phyloP scores from a whole-genome alignment of 2,329 filamentous ascomycete genomes.

The Orbilia oligospora region DNA sequence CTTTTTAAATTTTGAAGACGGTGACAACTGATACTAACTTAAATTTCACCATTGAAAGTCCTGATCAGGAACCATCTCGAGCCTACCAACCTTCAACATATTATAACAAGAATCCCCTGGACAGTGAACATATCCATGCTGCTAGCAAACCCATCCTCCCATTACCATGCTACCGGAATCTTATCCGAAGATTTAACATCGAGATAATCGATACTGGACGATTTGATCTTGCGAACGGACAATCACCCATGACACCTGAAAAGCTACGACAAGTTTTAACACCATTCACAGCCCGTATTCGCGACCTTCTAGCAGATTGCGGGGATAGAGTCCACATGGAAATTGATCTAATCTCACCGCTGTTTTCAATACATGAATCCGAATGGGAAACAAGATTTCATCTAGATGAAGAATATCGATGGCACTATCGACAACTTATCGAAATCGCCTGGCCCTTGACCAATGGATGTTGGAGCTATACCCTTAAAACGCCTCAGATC shows the following conservation, averaged over 20 bases:
- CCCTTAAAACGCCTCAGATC: conserved; percentile 11
- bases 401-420: conserved; percentile 23
- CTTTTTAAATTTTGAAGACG: background rate
- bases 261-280: conserved; percentile 38
- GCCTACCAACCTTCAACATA: conserved; percentile 37
- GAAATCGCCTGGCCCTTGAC: conserved; percentile 48
- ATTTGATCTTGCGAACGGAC: conserved; percentile 20
- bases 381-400: conserved; percentile 29
- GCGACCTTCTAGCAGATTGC: conserved; percentile 20
- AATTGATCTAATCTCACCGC: conserved; percentile 37
- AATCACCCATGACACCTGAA: conserved; percentile 19
- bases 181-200: conserved; percentile 42
- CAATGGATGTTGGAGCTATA: conserved; percentile 21
- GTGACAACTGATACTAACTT: background rate
- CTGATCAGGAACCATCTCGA: conserved; percentile 32
- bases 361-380: conserved; percentile 21
- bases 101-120: conserved; percentile 33
- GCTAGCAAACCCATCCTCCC: conserved; percentile 44
- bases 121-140: conserved; percentile 26
- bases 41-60: background rate
- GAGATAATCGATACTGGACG: conserved; percentile 44
- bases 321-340: conserved; percentile 40
- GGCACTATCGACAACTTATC: conserved; percentile 36
- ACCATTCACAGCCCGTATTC: conserved; percentile 32
- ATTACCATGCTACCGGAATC: conserved; percentile 33